Evolutionary conservation across 73 alveolate genomes (phyloP), one percentile per base, ranked within the genome.

Genomic region (Paramecium sexaurelia): DNA sequence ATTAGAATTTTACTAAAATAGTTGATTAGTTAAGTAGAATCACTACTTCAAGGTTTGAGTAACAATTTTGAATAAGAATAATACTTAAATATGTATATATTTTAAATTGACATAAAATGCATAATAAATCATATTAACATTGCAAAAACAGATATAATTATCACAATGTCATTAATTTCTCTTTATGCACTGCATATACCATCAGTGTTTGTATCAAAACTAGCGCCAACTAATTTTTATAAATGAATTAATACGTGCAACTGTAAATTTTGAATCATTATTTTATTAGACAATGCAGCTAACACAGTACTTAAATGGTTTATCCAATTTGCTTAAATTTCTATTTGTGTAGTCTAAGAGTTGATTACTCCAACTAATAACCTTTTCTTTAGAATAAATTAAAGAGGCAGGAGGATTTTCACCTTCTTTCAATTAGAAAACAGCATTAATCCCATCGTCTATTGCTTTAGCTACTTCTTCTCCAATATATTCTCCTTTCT

Each of bases 231-330:
- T 88, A 88, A 15, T 41, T 20, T 13, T 35, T 36, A 85, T 55
- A 85, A 26, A 7, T 55, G 17, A 75, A 75, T 85, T 9, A 41
- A 56, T 88, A 88, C 94, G 27, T 67, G 78, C 78, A 37, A 69
- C 83, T 17, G 94, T 61, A 35, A 95, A 69, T 39, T 95, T 95
- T 84, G 95, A 85, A 56, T 94, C 96, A 88, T 93, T 95, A 37
- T 91, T 93, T 91, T 95, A 75, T 29, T 87, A 40, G 87, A 95
- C 75, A 40, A 93, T 84, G 84, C 95, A 91, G 17, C 96, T 95
- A 17, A 95, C 97, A 84, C 94, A 94, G 91, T 95, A 95, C 67
- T 95, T 95, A 92, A 95, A 95, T 43, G 92, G 93, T 87, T 95
- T 95, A 19, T 85, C 91, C 24, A 95, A 87, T 68, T 93, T 93